Percentiles rank a stretch among this genome's conserved stretches.
Evolutionary conservation across 257 asterid species (phyloP).

Genomic region (Solanum peruvianum): DNA sequence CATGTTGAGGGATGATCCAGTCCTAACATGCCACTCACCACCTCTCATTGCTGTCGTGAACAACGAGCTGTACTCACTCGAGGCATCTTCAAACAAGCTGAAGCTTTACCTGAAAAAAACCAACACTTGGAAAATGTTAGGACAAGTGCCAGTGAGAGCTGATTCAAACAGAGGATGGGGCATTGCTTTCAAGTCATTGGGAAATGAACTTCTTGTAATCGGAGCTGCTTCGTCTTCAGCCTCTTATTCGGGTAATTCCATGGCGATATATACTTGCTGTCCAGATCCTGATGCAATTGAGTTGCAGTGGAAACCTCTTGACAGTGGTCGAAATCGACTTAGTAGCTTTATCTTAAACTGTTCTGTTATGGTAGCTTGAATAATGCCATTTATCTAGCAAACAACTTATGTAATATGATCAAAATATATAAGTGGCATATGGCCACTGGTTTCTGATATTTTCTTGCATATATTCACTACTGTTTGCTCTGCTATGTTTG

Average conservation of each 20-base stretch:
- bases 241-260: constrained; percentile 18
- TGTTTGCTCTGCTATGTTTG: background rate
- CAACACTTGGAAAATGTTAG: constrained; percentile 58
- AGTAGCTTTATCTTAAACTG: constrained; percentile 64
- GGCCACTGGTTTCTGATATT: background rate
- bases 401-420: background rate
- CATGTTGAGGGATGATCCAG: constrained; percentile 62
- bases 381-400: background rate
- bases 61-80: constrained; percentile 57
- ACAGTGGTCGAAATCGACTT: constrained; percentile 37
- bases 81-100: constrained; percentile 51
- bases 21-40: constrained; percentile 47
- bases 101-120: constrained; percentile 53
- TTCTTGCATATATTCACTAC: background rate
- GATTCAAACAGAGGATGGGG: constrained; percentile 69
- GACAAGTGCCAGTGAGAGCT: constrained; percentile 63
- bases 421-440: background rate
- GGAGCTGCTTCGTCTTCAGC: constrained; percentile 34
- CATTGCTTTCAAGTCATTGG: constrained; percentile 68
- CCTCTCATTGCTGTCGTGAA: constrained; percentile 71
- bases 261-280: constrained; percentile 56
- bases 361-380: constrained; percentile 70
- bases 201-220: constrained; percentile 53
- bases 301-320: constrained; percentile 46
- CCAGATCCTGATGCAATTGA: constrained; percentile 32